Evolutionary conservation across 805 yeast genomes (phyloP), one percentile per base, ranked within the genome.

Genomic region (Saccharomycopsis sp.): DNA sequence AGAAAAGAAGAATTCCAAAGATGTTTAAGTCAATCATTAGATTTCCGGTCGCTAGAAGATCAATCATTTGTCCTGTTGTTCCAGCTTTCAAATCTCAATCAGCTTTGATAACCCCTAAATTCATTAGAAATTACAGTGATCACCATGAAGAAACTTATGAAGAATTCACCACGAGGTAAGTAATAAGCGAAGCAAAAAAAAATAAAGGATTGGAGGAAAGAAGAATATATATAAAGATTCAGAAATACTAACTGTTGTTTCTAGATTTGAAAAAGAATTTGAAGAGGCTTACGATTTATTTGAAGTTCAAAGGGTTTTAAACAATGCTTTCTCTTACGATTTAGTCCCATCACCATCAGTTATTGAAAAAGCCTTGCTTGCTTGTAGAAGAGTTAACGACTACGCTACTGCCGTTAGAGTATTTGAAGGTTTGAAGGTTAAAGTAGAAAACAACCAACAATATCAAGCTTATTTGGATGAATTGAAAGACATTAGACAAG

Each of bases 391-490:
- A 72, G 97, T 93, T 56, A 87, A 93, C 70, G 98, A 93, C 72
- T 86, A 86, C 71, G 96, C 98, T 51, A 89, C 97, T 50, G 98
- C 98, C 45, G 93, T 88, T 56, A 85, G 98, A 72, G 96, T 95
- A 46, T 93, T 93, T 60, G 98, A 90, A 75, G 97, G 95, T 55
- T 78, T 93, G 65, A 86, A 85, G 68, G 86, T 80, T 79, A 93
- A 93, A 75, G 97, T 93, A 54, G 97, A 90, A 68, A 86, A 82
- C 72, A 80, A 77, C 64, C 83, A 82, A 57, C 97, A 93, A 72
- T 93, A 93, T 75, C 77, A 83, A 59, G 97, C 96, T 54, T 93
- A 93, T 75, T 80, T 93, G 57, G 95, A 85, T 51, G 98, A 90
- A 68, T 79, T 93, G 63, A 85, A 85, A 71, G 93, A 79, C 51